A percentile compares a stretch with the other conserved stretches of the same genome.
Conservation (phyloP, 805 yeast species). For the Millerozyma acaciae region DNA sequence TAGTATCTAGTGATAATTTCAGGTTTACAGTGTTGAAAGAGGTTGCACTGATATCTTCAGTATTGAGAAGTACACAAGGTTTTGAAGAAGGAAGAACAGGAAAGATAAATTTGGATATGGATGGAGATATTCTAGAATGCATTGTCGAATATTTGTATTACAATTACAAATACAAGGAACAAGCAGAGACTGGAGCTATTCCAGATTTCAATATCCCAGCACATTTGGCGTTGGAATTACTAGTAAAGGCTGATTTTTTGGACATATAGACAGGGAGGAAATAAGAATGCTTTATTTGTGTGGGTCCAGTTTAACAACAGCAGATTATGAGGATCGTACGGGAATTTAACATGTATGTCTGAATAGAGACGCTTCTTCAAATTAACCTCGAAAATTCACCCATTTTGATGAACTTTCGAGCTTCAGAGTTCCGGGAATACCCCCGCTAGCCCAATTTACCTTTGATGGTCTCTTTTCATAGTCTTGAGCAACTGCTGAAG, state of each 20-base stretch:
- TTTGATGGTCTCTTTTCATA: too few relatives aligned
- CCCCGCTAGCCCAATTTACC: too few relatives aligned
- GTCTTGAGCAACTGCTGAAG: too few relatives aligned
- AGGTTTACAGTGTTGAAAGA: constrained; percentile 60
- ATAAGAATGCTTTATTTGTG: background rate
- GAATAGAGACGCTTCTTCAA: too few relatives aligned
- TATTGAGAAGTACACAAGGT: constrained; percentile 47
- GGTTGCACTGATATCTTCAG: constrained; percentile 71
- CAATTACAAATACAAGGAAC: constrained; percentile 60
- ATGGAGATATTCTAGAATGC: constrained; percentile 67
- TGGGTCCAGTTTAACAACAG: too few relatives aligned
- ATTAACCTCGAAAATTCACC: too few relatives aligned
- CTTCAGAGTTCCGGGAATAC: too few relatives aligned
- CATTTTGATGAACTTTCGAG: too few relatives aligned
- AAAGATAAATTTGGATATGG: constrained; percentile 59
- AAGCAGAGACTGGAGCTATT: constrained; percentile 48
- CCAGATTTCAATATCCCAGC: constrained; percentile 93
- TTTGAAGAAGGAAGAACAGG: constrained; percentile 59
- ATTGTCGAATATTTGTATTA: constrained; percentile 84
- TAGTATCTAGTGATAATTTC: constrained; percentile 71
- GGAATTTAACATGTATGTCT: too few relatives aligned
- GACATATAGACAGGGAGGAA: constrained; percentile 47
- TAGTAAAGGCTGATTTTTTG: constrained; percentile 89
- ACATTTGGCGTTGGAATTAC: constrained; percentile 84
- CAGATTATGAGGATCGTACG: too few relatives aligned